A percentile compares a stretch with the other conserved stretches of the same genome.
phyloP scores from a whole-genome alignment of 345 rosid species.

The Arabidopsis suecica region DNA sequence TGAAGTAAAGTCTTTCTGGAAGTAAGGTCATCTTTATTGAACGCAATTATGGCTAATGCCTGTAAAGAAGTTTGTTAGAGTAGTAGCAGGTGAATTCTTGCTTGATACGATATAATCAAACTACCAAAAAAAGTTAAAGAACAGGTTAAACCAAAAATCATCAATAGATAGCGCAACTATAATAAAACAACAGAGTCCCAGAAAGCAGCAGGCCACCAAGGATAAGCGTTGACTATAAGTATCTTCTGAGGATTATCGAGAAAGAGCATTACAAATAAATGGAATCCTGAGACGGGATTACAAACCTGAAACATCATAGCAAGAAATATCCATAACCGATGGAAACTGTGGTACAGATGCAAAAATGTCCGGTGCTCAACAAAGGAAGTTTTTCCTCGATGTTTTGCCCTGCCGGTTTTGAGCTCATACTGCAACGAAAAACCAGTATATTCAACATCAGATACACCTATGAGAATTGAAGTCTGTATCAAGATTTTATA shows the following conservation, averaged over 20 bases:
- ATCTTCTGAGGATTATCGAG: slow-evolving; percentile 18
- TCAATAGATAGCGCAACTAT: slow-evolving; percentile 11
- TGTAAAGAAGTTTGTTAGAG: slow-evolving; percentile 42
- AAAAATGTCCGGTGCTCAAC: slow-evolving; percentile 96
- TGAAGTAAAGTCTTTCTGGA: slow-evolving; percentile 63
- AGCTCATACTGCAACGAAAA: slow-evolving; percentile 61
- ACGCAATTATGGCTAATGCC: slow-evolving; percentile 92
- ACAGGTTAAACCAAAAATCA: slow-evolving; percentile 20
- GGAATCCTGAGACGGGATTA: slow-evolving; percentile 7
- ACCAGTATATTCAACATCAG: slow-evolving; percentile 33
- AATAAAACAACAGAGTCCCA: slow-evolving; percentile 14
- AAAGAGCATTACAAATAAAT: slow-evolving; percentile 9
- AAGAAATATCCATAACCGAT: slow-evolving; percentile 97
- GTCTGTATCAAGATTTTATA: slow-evolving; percentile 23
- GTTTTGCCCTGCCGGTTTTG: slow-evolving; percentile 66
- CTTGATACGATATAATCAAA: background rate
- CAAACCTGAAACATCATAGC: slow-evolving; percentile 98
- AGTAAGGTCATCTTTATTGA: slow-evolving; percentile 60
- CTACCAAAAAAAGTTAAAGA: slow-evolving; percentile 8
- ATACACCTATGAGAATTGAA: slow-evolving; percentile 13
- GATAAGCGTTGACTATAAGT: slow-evolving; percentile 12
- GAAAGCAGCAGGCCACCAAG: slow-evolving; percentile 12
- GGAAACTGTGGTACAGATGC: slow-evolving; percentile 97
- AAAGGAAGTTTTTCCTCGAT: slow-evolving; percentile 89
- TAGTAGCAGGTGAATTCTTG: slow-evolving; percentile 23